A percentile compares a stretch with the other conserved stretches of the same genome.
These are phyloP conservation scores for Berkeleyomyces basicola DNA, from an alignment of 2,329 filamentous ascomycete genomes.

Conservation along the genomic window DNA sequence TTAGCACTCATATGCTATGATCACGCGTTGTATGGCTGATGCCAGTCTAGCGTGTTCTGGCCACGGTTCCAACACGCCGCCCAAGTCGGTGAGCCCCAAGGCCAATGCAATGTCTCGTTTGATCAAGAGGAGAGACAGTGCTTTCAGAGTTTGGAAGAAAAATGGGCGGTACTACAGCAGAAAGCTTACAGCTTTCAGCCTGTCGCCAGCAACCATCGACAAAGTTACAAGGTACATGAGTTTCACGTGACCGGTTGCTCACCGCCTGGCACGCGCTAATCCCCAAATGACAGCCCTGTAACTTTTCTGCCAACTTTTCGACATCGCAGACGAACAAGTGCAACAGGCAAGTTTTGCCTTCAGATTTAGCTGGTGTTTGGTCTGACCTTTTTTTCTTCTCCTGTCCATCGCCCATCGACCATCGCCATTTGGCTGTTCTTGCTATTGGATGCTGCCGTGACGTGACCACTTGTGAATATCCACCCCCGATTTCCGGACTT, in stretches of 20 bases:
- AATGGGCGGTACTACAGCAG: no score
- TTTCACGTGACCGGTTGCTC: neutral
- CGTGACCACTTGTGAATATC: neutral
- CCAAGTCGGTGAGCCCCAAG: no score
- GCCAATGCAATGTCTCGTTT: no score
- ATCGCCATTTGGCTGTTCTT: neutral
- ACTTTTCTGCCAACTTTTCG: constrained; percentile 2
- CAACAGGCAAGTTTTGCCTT: neutral
- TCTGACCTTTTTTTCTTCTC: neutral
- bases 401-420: neutral
- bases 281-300: neutral
- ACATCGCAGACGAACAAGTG: neutral
- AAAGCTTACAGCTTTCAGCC: neutral
- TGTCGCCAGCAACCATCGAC: neutral
- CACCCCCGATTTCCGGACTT: neutral
- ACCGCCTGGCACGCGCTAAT: neutral
- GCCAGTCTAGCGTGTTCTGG: no score
- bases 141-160: no score
- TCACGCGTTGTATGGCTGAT: no score
- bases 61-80: no score
- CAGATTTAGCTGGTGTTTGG: neutral
- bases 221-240: neutral
- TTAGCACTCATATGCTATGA: neutral
- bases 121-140: no score
- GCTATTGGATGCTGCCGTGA: neutral